Evolutionary conservation across 2,329 filamentous ascomycete genomes (phyloP), one percentile per base, ranked within the genome.

Genomic region (Pestalotiopsis sp.): DNA sequence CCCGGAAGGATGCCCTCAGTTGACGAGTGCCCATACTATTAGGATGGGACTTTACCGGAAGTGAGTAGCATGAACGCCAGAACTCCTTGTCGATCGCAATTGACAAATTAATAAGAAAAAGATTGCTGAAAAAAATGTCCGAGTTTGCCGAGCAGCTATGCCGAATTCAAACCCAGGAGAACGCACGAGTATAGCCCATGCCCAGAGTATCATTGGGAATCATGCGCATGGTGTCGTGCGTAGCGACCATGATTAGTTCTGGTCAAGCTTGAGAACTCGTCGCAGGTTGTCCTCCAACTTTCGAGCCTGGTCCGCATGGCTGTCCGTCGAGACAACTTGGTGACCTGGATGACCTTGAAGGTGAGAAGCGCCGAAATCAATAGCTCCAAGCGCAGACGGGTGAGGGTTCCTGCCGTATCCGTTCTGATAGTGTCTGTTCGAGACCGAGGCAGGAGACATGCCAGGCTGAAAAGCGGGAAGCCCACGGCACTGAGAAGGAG

Each of bases 251-350:
- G 22, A 64, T 60, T 63, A 11, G 69, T 67, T 2, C 11, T 75
- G 70, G 52, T 74, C 73, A 38, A 78, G 67, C 62, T 87, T 88
- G 69, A 88, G 78, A 66, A 88, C 82, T 68, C 84, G 82, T 61
- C 85, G 82, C 67, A 88, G 82, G 70, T 81, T 81, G 64, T 87
- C 83, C 72, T 88, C 86, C 81, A 88, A 85, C 11, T 81, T 80
- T 58, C 82, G 75, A 48, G 87, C 74, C 66, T 83, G 80, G n/a
- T 78, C 73, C 4, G 79, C 69, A 24, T 74, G 76, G 30, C 70
- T 65, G 40, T 70, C 68, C 10, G 67, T 67, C 14, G 73, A 62
- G 22, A 63, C 24, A 10, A 65, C 52, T 24, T 55, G 67, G 68
- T 35, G 67, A 56, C 62, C 63, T 70, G 26, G 70, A 68, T 30